phyloP scores from a whole-genome alignment of 2,329 filamentous ascomycete genomes.

The Cladosporium sp. region DNA sequence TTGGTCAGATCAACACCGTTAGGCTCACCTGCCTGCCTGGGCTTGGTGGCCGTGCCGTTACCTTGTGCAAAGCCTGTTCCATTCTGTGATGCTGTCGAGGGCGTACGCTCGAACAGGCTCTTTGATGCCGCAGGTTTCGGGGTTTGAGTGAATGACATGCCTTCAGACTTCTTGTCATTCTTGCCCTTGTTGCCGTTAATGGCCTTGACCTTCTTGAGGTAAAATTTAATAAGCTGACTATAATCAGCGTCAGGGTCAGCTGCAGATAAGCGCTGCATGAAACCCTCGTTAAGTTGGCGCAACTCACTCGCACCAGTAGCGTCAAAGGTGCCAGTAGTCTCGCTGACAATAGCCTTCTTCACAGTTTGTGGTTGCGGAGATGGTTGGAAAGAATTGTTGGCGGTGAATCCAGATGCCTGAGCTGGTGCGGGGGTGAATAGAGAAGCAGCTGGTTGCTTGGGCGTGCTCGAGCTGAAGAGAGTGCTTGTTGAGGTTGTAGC shows the following conservation, averaged over 20 bases:
- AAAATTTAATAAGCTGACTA: conserved; percentile 31
- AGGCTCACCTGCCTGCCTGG: neutral
- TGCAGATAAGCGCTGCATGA: conserved; percentile 29
- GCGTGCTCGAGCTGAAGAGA: neutral
- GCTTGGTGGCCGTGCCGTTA: neutral
- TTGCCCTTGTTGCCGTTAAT: conserved; percentile 22
- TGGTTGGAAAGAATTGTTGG: neutral
- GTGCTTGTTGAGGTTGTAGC: neutral
- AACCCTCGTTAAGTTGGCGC: conserved; percentile 30
- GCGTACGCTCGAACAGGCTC: conserved; percentile 3
- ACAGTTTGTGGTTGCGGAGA: neutral
- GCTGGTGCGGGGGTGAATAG: conserved; percentile 11
- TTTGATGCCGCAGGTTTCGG: neutral
- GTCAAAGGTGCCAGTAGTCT: conserved; percentile 1
- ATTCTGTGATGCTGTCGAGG: neutral
- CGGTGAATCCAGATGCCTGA: neutral
- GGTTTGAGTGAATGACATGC: neutral
- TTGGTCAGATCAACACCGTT: conserved; percentile 16
- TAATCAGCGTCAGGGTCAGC: conserved; percentile 31
- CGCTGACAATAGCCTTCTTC: neutral
- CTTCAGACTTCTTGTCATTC: neutral
- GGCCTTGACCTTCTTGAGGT: conserved; percentile 28
- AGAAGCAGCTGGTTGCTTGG: conserved; percentile 13
- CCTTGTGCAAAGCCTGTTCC: neutral
- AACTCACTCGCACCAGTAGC: conserved; percentile 8